These are phyloP conservation scores for Linnemannia elongata DNA, from an alignment of 192 early-diverging fungal genomes.

Conservation along the genomic window DNA sequence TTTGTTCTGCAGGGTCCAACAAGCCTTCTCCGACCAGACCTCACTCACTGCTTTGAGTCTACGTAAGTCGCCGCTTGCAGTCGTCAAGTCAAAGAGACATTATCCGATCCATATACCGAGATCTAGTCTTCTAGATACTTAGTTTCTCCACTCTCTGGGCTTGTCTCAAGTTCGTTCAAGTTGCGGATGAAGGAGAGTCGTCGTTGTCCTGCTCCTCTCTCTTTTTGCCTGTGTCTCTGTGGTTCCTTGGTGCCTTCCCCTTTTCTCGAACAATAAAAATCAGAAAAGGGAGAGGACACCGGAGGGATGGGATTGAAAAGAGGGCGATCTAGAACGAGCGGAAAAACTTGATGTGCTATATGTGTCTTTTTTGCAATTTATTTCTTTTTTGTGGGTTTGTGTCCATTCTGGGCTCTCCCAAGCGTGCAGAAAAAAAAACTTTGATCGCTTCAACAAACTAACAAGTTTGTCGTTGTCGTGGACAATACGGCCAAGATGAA, in stretches of 20 bases:
- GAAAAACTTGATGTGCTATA: neutral
- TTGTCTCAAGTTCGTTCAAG: too few species aligned
- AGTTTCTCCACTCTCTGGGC: neutral
- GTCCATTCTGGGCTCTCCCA: too few species aligned
- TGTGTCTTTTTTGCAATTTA: too few species aligned
- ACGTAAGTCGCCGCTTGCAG: neutral
- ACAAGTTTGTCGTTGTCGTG: too few species aligned
- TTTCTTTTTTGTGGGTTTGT: too few species aligned
- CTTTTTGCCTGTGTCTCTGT: neutral
- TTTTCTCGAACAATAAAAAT: neutral
- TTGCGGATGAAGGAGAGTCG: too few species aligned
- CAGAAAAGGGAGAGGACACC: neutral
- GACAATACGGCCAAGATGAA: neutral
- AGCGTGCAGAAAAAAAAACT: too few species aligned
- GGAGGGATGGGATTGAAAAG: neutral
- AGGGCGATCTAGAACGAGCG: neutral
- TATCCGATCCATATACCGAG: too few species aligned
- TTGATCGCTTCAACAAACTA: too few species aligned
- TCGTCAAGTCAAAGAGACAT: too few species aligned
- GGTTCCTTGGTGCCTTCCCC: neutral
- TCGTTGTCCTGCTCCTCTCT: neutral
- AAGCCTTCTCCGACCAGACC: neutral
- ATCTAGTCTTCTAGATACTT: neutral
- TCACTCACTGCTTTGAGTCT: conserved; percentile 24
- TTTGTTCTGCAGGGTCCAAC: conserved; percentile 1